Conservation (phyloP, 2,329 filamentous ascomycete genomes). For the Aspergillus sp. region DNA sequence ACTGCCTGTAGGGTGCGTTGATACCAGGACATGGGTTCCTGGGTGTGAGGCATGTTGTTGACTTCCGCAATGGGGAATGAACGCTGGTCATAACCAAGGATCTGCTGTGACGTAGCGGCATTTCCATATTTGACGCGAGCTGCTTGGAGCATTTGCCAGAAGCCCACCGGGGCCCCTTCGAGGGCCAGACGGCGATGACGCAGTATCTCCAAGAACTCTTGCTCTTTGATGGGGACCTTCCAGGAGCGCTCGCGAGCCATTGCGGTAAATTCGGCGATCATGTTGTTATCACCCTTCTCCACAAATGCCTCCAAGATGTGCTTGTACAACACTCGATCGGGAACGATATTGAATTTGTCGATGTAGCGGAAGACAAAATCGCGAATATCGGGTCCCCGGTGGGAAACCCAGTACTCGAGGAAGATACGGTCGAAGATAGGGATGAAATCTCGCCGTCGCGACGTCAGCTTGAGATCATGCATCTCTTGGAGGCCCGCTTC, state of each 20-base stretch:
- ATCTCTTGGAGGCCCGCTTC: slow-evolving; percentile 39
- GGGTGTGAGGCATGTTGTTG: slow-evolving; percentile 25
- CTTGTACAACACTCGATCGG: slow-evolving; percentile 39
- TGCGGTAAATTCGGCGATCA: slow-evolving; percentile 32
- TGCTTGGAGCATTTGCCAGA: slow-evolving; percentile 43
- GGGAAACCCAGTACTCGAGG: slow-evolving; percentile 40
- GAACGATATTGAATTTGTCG: slow-evolving; percentile 35
- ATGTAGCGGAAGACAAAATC: slow-evolving; percentile 38
- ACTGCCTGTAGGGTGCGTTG: slow-evolving; percentile 29
- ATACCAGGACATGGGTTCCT: slow-evolving; percentile 27
- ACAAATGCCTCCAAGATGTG: slow-evolving; percentile 42
- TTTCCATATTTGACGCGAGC: slow-evolving; percentile 34
- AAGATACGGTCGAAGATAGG: slow-evolving; percentile 41
- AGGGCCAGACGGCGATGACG: slow-evolving; percentile 34
- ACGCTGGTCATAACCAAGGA: slow-evolving; percentile 36
- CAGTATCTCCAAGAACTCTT: slow-evolving; percentile 33
- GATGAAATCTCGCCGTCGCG: slow-evolving; percentile 28
- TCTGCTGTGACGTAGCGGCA: slow-evolving; percentile 32
- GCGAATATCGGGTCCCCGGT: slow-evolving; percentile 33
- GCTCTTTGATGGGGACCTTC: slow-evolving; percentile 32
- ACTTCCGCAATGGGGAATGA: slow-evolving; percentile 28
- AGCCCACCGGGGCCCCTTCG: slow-evolving; percentile 35
- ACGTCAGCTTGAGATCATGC: slow-evolving; percentile 33
- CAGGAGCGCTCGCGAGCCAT: slow-evolving; percentile 32
- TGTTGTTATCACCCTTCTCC: slow-evolving; percentile 36